Percentiles rank a stretch among this genome's conserved stretches.
phyloP scores from a whole-genome alignment of 2,329 filamentous ascomycete species.

The Xylaria sp. region DNA sequence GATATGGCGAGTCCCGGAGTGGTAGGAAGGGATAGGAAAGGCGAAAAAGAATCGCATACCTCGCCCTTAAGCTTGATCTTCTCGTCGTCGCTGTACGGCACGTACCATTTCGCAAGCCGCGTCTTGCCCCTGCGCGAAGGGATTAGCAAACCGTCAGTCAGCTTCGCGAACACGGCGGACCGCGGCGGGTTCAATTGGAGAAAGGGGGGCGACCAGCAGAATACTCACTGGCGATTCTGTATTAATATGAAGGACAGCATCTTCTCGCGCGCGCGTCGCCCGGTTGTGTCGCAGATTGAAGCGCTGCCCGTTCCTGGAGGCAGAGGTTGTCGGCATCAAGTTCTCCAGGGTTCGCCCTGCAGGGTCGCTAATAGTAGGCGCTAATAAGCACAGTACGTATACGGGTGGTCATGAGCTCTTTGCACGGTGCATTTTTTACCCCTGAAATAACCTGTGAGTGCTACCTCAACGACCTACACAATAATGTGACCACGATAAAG shows the following conservation, averaged over 20 bases:
- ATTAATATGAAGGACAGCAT: conserved; percentile 48
- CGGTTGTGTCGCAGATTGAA: conserved; percentile 8
- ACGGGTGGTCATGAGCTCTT: background rate
- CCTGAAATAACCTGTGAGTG: background rate
- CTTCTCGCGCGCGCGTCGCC: conserved; percentile 21
- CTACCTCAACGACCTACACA: no score
- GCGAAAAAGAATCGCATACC: conserved; percentile 49
- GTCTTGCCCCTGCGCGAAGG: conserved; percentile 79
- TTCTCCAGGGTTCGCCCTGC: conserved; percentile 10
- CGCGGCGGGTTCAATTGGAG: background rate
- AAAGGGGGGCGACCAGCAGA: background rate
- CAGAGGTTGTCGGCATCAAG: conserved; percentile 9
- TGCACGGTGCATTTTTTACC: background rate
- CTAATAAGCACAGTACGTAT: background rate
- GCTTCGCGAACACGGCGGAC: background rate
- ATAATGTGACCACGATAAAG: no score
- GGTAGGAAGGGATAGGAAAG: conserved; percentile 7
- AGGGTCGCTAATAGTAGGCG: background rate
- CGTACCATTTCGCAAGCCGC: conserved; percentile 98
- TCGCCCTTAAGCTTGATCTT: conserved; percentile 99
- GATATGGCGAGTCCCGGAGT: background rate
- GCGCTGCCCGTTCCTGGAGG: background rate
- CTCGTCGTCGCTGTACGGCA: conserved; percentile 96
- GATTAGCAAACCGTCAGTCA: background rate
- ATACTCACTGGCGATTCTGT: conserved; percentile 47